Conservation (phyloP, 1,284 basidiomycete species). For the Leccinum subfulvum region DNA sequence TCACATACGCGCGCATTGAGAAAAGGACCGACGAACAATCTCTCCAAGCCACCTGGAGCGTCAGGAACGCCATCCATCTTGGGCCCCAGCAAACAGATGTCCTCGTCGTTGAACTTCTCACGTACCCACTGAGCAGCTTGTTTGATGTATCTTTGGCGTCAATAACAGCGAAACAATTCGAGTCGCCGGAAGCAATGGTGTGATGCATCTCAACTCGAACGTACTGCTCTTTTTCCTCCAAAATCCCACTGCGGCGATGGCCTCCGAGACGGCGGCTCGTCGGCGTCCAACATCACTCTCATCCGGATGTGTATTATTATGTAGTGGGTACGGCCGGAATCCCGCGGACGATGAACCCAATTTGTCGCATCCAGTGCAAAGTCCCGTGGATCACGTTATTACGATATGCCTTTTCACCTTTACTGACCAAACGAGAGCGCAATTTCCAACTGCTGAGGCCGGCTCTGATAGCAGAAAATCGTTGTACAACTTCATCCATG, state of each 20-base stretch:
- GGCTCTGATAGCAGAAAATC: constrained; percentile 4
- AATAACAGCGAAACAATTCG: neutral
- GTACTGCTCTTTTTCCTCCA: constrained; percentile 81
- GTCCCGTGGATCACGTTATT: neutral
- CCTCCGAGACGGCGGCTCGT: constrained; percentile 41
- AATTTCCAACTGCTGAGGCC: constrained; percentile 14
- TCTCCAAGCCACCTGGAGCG: constrained; percentile 81
- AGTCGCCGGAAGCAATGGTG: neutral
- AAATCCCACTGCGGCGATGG: constrained; percentile 90
- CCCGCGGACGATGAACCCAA: constrained; percentile 8
- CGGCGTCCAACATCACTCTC: constrained; percentile 61
- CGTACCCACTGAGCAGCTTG: constrained; percentile 66
- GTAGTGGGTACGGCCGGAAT: constrained; percentile 15
- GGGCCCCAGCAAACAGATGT: constrained; percentile 82
- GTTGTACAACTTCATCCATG: constrained; percentile 19
- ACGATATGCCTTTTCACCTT: constrained; percentile 2
- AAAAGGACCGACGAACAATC: constrained; percentile 51
- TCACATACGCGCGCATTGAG: neutral
- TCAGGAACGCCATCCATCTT: constrained; percentile 83
- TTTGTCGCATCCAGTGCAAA: constrained; percentile 20
- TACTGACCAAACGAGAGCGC: constrained; percentile 17
- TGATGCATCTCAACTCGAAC: constrained; percentile 19
- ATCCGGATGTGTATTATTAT: no score
- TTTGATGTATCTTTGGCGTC: constrained; percentile 61
- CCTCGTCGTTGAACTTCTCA: constrained; percentile 74